phyloP scores from a whole-genome alignment of 2,329 filamentous ascomycete species.

The Paecilomyces sp. region DNA sequence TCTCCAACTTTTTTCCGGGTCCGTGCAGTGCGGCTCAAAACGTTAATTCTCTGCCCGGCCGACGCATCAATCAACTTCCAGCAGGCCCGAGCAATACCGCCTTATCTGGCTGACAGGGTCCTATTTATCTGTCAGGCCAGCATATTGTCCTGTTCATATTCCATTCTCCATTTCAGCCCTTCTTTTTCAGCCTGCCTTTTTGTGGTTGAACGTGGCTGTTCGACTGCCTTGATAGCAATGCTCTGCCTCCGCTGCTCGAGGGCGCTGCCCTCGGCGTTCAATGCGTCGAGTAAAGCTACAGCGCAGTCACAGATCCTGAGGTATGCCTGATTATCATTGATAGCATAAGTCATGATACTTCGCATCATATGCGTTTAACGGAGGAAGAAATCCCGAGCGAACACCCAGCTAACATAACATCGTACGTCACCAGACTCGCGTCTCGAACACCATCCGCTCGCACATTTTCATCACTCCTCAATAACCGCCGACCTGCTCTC shows the following conservation, averaged over 20 bases:
- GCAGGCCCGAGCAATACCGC: neutral
- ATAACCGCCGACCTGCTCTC: constrained; percentile 28
- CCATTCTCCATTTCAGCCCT: neutral
- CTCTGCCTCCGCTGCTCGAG: constrained; percentile 24
- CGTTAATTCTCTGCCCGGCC: neutral
- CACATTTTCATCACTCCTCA: constrained; percentile 23
- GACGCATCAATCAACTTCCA: neutral
- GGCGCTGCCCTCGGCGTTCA: constrained; percentile 20
- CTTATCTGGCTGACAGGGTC: neutral
- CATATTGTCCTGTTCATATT: neutral
- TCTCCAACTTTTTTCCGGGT: constrained; percentile 1
- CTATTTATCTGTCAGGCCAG: neutral
- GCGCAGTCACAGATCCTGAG: neutral
- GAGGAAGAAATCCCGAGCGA: neutral
- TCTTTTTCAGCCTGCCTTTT: neutral
- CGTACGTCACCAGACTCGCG: neutral
- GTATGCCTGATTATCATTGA: neutral
- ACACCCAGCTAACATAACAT: neutral
- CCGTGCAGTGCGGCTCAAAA: constrained; percentile 1
- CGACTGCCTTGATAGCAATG: constrained; percentile 15
- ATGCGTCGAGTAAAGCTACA: constrained; percentile 4
- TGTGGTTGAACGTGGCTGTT: neutral
- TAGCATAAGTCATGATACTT: neutral
- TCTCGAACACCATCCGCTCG: constrained; percentile 3
- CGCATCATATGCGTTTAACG: neutral